A percentile compares a stretch with the other conserved stretches of the same genome.
Evolutionary conservation across 768 basidiomycete species (phyloP).

Genomic region (Kwoniella europaea): DNA sequence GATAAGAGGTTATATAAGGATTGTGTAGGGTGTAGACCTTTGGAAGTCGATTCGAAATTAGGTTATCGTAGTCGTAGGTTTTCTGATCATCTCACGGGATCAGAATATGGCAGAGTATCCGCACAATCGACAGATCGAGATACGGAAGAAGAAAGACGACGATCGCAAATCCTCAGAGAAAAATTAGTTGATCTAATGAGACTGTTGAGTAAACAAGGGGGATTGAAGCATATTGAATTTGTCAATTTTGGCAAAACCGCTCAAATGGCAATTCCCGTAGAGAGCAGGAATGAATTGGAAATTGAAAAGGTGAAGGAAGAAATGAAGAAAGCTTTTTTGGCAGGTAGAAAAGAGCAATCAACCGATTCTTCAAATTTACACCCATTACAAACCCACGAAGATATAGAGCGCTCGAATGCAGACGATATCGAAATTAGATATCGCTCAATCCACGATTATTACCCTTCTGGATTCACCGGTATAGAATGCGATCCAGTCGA

Average conservation of each 20-base stretch:
- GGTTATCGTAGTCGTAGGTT: too few species aligned
- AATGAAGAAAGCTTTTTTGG: not conserved
- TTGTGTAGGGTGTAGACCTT: not conserved
- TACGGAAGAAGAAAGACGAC: not conserved
- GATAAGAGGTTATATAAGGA: not conserved
- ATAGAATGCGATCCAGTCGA: not conserved
- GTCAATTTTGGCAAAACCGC: not conserved
- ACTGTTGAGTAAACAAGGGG: not conserved
- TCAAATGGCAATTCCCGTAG: not conserved
- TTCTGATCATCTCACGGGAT: too few species aligned
- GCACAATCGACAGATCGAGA: not conserved
- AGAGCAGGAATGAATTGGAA: not conserved
- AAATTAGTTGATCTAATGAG: not conserved
- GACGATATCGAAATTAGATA: not conserved
- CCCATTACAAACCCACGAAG: too few species aligned
- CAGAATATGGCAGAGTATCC: too few species aligned
- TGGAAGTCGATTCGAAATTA: not conserved
- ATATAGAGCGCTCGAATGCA: too few species aligned
- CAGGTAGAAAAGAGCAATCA: not conserved
- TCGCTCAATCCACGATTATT: not conserved
- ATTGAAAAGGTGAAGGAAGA: not conserved
- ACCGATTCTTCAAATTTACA: not conserved
- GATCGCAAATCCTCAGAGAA: not conserved
- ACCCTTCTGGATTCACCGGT: not conserved
- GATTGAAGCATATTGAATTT: not conserved